Conservation (phyloP, 108 stramenopile species). For the Epithemia pelagica region DNA sequence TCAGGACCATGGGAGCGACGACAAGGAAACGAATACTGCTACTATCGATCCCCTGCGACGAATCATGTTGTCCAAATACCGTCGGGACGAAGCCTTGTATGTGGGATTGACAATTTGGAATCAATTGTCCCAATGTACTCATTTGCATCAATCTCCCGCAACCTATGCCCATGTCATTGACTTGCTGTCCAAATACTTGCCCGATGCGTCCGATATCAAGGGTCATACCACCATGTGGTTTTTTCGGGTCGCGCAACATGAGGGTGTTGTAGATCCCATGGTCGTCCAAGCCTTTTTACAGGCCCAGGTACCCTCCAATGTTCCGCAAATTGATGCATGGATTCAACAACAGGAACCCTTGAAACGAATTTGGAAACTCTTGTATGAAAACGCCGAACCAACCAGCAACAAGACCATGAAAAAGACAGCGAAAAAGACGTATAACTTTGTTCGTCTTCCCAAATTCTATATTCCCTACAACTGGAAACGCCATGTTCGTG, state of each 20-base stretch:
- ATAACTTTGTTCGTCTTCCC: background rate
- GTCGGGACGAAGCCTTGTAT: conserved; percentile 39
- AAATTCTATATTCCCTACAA: background rate
- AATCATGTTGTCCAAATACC: background rate
- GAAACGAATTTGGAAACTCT: too few relatives aligned
- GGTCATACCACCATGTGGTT: conserved; percentile 48
- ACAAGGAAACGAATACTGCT: too few relatives aligned
- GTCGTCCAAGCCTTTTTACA: conserved; percentile 25
- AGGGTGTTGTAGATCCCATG: conserved; percentile 30
- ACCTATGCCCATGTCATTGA: conserved; percentile 27
- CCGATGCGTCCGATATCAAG: conserved; percentile 25
- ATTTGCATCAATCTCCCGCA: conserved; percentile 33
- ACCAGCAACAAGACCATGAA: too few relatives aligned
- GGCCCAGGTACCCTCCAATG: conserved; percentile 4
- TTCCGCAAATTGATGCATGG: background rate
- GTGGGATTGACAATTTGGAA: conserved; percentile 30
- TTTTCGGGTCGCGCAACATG: conserved; percentile 27
- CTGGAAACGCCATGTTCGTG: background rate
- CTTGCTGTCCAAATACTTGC: conserved; percentile 35
- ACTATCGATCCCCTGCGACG: too few relatives aligned
- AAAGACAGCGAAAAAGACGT: background rate
- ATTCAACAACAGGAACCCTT: background rate
- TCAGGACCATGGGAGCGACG: too few relatives aligned
- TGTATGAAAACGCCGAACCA: too few relatives aligned
- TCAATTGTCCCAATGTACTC: conserved; percentile 5